Base-by-base conservation (phyloP, 2,329 filamentous ascomycete genomes). In the Berkeleyomyces basicola region DNA sequence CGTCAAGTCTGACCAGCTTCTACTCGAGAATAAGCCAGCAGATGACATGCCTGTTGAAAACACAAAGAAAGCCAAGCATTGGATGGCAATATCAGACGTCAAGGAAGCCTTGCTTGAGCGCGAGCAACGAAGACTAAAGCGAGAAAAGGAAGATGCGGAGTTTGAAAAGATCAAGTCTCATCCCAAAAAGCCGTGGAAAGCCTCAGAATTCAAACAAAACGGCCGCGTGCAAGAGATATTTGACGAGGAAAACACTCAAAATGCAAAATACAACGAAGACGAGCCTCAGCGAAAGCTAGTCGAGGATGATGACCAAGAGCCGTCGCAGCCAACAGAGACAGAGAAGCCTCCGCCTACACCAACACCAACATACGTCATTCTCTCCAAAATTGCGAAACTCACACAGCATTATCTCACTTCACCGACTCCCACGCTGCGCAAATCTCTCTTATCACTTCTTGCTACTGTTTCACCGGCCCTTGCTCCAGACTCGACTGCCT, bases 341-440 rank as follows among this genome's bases (percentile, higher is more conserved):
- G 79, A 86, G 72, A 79, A 82, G 63, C 77, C 81, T 23, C 82
- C 84, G n/a, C 84, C 85, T 43, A 87, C 87, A 55, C 86, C 87
- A 67, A 87, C 87, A 55, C 86, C 87, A 67, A 88, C 88, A 0
- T 95, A 95, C 72, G 78, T 78, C n/a, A 79, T 96, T 9, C 81
- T 97, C 3, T 79, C 90, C 42, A 86, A 85, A 63, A 93, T 99
- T 63, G 83, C 90, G 33, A 82, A 82, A 58, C 82, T 95, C 0
- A 92, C 90, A 4, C 91, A 96, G 69, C 86, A 96, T 70, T 93
- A 96, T 72, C 81, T 99, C 9, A 90, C 92, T 4, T 91, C 90
- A 0, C 85, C 88, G 0, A 91, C 90, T 0, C 84, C 91, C 0
- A 81, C 83, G 9, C 79, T 99, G 7, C 85, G 92, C 47, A 83